Evolutionary conservation across 345 rosid genomes (phyloP).

Genomic region (thale cress (Arabidopsis thaliana)): DNA sequence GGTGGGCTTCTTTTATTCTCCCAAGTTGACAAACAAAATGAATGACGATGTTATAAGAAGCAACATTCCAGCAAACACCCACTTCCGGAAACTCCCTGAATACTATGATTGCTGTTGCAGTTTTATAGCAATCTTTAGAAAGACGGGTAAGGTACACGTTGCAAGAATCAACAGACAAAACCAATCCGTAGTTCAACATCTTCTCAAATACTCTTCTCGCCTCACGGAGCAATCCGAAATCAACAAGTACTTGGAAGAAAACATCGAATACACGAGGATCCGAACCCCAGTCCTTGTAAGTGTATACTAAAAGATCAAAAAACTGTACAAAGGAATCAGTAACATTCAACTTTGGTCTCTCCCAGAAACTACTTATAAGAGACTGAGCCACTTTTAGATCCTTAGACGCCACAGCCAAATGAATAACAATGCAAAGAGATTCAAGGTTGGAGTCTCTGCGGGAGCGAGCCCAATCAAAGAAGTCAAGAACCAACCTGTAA

Average conservation of each 20-base stretch:
- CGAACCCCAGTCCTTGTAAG: constrained; percentile 93
- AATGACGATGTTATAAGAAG: constrained; percentile 74
- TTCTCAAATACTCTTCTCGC: constrained; percentile 76
- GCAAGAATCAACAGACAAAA: constrained; percentile 83
- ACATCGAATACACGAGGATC: constrained; percentile 81
- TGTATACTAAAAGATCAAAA: constrained; percentile 68
- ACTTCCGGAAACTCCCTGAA: constrained; percentile 61
- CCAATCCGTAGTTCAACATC: constrained; percentile 78
- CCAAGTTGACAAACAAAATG: constrained; percentile 63
- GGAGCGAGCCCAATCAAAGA: constrained; percentile 80
- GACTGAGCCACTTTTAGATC: constrained; percentile 62
- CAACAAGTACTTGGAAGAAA: constrained; percentile 81
- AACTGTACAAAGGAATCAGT: constrained; percentile 56
- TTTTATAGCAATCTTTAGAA: constrained; percentile 49
- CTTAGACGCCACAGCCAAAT: constrained; percentile 72
- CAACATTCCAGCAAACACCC: constrained; percentile 78
- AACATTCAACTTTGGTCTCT: constrained; percentile 59
- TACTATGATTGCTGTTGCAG: constrained; percentile 45
- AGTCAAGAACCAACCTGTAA: constrained; percentile 72
- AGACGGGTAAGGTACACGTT: constrained; percentile 71
- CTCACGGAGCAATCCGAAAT: constrained; percentile 65
- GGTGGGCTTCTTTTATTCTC: constrained; percentile 75
- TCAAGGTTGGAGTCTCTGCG: constrained; percentile 74
- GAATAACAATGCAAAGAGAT: constrained; percentile 76
- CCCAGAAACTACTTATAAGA: constrained; percentile 70